Base-by-base conservation (phyloP, 139 green algal species). In the Closterium sp. region DNA sequence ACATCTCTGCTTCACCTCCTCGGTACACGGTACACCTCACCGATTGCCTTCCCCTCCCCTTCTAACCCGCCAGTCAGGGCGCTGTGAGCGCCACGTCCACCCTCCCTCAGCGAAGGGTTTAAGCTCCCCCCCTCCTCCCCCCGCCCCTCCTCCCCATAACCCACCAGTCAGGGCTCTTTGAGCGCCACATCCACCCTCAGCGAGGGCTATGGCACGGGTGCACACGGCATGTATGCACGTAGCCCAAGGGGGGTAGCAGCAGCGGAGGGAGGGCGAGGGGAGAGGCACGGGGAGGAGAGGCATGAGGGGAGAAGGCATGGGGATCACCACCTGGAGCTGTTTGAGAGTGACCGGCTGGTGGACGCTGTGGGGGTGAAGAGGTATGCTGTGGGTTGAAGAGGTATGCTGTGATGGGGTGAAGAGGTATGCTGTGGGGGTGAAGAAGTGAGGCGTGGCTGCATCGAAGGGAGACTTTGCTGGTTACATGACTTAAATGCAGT, bases 261-360 rank as follows among this genome's bases (percentile, higher is more conserved):
- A 28, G 43, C 43, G 23, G 43, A 69, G 43, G 43, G 43, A 69
- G 43, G 43, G 43, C 43, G 43, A 16, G 43, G 23, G 43, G 43
- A 69, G 43, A 69, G 43, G 43, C 43, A 25, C 7, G 43, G 43
- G 12, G 43, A 55, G 12, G 43, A 55, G 4, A 55, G 36, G 43
- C 43, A 69, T 16, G 43, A 16, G 8, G 43, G 10, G 43, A 69
- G n/a, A n/a, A n/a, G 43, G 43, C 43, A 16, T 16, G 9, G 43
- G 43, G 23, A 69, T 69, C 43, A 69, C 43, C 43, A 91, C 23
- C 86, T 93, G 33, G 90, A 93, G 86, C 35, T 93, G 25, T 93
- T 93, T 93, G 90, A 93, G 87, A 84, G 43, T 7, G 90, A 93
- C 76, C 88, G 87, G 32, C 87, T 93, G 25, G 90, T 93, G n/a